Evolutionary conservation across 176 grass and related monocot species (phyloP).

Genomic region (Stipa capillata): DNA sequence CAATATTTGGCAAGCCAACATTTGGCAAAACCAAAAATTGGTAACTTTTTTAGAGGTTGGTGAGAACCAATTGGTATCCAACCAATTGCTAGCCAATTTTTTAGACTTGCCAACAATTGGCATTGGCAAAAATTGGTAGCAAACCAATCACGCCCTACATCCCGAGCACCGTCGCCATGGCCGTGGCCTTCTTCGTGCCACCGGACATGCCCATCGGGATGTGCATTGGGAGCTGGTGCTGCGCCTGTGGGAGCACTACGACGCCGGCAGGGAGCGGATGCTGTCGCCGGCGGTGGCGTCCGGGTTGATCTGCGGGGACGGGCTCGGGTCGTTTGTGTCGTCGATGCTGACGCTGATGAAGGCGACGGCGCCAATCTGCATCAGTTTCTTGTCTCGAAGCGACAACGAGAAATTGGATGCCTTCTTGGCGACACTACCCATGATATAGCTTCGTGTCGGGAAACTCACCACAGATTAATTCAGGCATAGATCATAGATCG

Average conservation of each 20-base stretch:
- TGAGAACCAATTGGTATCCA: too few species aligned
- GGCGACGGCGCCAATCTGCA: constrained; percentile 41
- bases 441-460: neutral
- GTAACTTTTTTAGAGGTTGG: too few species aligned
- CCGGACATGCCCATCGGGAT: constrained; percentile 44
- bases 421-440: constrained; percentile 19
- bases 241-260: constrained; percentile 23
- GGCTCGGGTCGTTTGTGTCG: constrained; percentile 32
- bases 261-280: neutral
- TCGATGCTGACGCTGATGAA: constrained; percentile 23
- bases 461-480: neutral
- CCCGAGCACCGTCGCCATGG: constrained; percentile 41
- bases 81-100: too few species aligned
- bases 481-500: neutral
- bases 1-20: too few species aligned
- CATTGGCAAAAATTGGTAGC: too few species aligned
- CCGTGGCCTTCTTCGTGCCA: constrained; percentile 41
- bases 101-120: too few species aligned
- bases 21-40: too few species aligned
- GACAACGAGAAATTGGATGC: constrained; percentile 38
- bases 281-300: constrained; percentile 35
- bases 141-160: too few species aligned
- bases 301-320: constrained; percentile 47
- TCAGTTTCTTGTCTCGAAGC: constrained; percentile 49
- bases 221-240: constrained; percentile 38